Base-by-base conservation (phyloP, 164 flowering plant genomes). In the Piper betle region DNA sequence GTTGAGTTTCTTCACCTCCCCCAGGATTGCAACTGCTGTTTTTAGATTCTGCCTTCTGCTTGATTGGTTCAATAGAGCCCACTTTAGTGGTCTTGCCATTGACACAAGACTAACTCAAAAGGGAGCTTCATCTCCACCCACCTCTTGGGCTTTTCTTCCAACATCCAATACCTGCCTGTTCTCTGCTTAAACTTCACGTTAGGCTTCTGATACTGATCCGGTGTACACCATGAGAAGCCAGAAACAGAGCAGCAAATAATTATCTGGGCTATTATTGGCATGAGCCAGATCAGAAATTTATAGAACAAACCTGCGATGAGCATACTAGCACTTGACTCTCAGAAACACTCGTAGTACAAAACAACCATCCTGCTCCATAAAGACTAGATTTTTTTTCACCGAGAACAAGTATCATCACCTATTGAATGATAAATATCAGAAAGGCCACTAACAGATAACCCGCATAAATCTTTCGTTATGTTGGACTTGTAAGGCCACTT, bases 41-140 rank as follows among this genome's bases (percentile, higher is more conserved):
- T 15, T 62, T 18, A 53, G 55, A 59, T 54, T 62, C 63, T 53
- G 62, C 65, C 12, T 65, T 50, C 40, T 59, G 58, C 58, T 60
- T 61, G 25, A 19, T 59, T n/a, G 40, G 52, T 62, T 40, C 61
- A 65, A 87, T 79, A 13, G 77, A 64, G 12, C 82, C 82, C 59
- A 87, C 94, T 60, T 72, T 77, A 11, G 78, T 81, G 61, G 91
- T 85, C 61, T 77, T 78, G 15, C 63, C 83, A 69, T 82, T 71
- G 50, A 75, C 68, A 69, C 97, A 89, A 54, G 88, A 74, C 54
- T 83, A 89, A 77, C 73, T 85, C 86, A 75, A 77, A 83, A 39
- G 97, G 97, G 20, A 89, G 73, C 57, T 78, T 39, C 18, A 85
- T 71, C 67, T 79, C 88, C 62, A 81, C 82, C 97, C 97, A 89